These are phyloP conservation scores for Linum trigynum DNA, from an alignment of 345 rosid species.

Conservation along the genomic window DNA sequence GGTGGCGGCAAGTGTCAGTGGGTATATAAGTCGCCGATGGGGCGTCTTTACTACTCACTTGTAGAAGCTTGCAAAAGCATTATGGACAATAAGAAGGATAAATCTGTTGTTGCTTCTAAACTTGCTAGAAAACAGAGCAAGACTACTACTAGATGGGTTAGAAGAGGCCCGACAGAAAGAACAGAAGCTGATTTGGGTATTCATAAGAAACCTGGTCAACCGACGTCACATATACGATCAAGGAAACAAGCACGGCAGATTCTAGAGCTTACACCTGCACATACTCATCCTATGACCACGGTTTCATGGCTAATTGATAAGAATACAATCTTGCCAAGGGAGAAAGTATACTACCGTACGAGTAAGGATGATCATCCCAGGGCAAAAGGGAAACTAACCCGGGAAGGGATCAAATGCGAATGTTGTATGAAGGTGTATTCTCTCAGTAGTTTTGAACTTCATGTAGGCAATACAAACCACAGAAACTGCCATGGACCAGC, in stretches of 20 bases:
- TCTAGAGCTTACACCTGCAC: no score
- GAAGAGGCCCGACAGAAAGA: background rate
- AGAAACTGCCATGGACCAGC: slow-evolving; percentile 14
- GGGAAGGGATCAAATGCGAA: slow-evolving; percentile 10
- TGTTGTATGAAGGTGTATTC: slow-evolving; percentile 10
- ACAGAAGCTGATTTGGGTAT: background rate
- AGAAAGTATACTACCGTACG: slow-evolving; percentile 2
- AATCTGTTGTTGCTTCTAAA: background rate
- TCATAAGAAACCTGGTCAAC: background rate
- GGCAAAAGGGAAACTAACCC: slow-evolving; percentile 13
- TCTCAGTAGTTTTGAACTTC: slow-evolving; percentile 14
- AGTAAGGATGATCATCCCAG: background rate
- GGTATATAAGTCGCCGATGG: background rate
- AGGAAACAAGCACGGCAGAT: no score
- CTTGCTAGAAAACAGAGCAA: background rate
- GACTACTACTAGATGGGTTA: background rate
- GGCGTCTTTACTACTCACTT: background rate
- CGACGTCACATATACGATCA: no score
- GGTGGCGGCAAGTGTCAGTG: background rate
- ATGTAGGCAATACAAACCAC: slow-evolving; percentile 12
- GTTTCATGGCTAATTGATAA: slow-evolving; percentile 41
- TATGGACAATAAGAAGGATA: background rate
- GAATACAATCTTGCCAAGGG: slow-evolving; percentile 13
- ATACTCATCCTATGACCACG: slow-evolving; percentile 13
- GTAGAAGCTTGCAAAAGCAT: background rate